phyloP scores from a whole-genome alignment of 2,329 filamentous ascomycete species.

The Fusarium secorum region DNA sequence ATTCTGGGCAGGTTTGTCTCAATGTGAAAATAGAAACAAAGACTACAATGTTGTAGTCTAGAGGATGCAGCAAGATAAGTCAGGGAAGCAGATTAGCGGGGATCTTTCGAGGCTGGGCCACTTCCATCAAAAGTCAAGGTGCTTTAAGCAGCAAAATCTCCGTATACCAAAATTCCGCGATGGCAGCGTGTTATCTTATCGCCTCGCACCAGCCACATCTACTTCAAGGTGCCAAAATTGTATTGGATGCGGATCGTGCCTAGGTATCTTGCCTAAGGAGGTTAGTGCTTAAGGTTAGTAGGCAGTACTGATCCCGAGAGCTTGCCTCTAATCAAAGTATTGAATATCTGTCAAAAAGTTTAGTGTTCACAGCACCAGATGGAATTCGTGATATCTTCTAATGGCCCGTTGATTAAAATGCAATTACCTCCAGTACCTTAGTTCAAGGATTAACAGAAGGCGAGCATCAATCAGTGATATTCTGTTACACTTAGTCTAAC shows the following conservation, averaged over 20 bases:
- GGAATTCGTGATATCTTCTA: neutral
- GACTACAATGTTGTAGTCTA: neutral
- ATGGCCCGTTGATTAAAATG: neutral
- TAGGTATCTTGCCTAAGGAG: neutral
- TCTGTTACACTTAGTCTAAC: neutral
- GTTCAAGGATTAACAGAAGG: neutral
- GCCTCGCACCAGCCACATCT: neutral
- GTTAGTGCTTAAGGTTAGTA: neutral
- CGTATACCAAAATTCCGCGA: constrained; percentile 28
- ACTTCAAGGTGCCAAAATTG: neutral
- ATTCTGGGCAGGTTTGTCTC: neutral
- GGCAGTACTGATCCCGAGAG: neutral
- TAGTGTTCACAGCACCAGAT: neutral
- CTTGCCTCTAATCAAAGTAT: neutral
- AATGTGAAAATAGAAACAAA: neutral
- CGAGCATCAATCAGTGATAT: neutral
- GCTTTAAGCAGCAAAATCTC: neutral
- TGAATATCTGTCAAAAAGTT: neutral
- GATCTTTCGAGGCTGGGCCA: constrained; percentile 10
- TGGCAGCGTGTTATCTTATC: constrained; percentile 41
- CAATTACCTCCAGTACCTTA: no score
- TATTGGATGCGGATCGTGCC: neutral
- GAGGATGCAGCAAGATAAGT: neutral
- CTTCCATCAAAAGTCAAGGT: constrained; percentile 18
- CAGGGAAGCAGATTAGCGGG: neutral